Percentiles rank a stretch among this genome's conserved stretches.
These are phyloP conservation scores for Debaryomycetaceae sp. DNA, from an alignment of 1,139 yeast species.

Conservation along the genomic window DNA sequence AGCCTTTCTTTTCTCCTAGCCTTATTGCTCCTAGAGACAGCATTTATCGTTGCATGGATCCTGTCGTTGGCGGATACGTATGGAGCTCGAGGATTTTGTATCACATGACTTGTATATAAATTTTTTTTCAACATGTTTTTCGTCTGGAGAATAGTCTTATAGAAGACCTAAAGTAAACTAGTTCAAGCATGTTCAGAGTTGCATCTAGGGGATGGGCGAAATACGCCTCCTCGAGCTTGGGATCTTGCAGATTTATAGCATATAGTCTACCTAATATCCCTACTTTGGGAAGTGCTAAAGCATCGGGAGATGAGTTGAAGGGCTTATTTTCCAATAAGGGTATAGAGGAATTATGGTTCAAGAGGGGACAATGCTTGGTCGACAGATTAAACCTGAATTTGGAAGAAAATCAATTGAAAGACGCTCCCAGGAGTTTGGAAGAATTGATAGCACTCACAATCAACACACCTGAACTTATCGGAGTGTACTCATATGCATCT, in stretches of 20 bases:
- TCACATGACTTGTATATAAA: not conserved
- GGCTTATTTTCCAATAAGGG: constrained; percentile 57
- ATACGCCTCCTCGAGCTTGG: constrained; percentile 1
- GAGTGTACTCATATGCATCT: constrained; percentile 56
- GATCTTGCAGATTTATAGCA: constrained; percentile 17
- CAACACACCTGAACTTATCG: constrained; percentile 44
- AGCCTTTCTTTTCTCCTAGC: too few relatives aligned
- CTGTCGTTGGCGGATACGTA: too few relatives aligned
- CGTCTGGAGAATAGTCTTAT: not conserved
- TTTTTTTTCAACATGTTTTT: not conserved
- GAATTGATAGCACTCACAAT: constrained; percentile 40
- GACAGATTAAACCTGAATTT: constrained; percentile 43
- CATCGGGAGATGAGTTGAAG: constrained; percentile 35
- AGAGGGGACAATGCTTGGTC: constrained; percentile 47
- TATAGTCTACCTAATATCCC: constrained; percentile 28
- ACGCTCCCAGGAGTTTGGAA: constrained; percentile 26
- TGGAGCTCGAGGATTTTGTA: too few relatives aligned
- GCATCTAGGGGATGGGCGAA: constrained; percentile 8
- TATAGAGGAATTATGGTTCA: constrained; percentile 57
- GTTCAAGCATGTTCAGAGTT: constrained; percentile 8
- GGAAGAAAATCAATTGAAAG: constrained; percentile 22
- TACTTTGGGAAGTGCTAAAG: constrained; percentile 30
- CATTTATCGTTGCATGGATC: too few relatives aligned
- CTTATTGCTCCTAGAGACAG: too few relatives aligned
- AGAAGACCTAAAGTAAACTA: not conserved